Evolutionary conservation across 495 filamentous ascomycete genomes (phyloP).

Genomic region (Penicillium macrosclerotiorum): DNA sequence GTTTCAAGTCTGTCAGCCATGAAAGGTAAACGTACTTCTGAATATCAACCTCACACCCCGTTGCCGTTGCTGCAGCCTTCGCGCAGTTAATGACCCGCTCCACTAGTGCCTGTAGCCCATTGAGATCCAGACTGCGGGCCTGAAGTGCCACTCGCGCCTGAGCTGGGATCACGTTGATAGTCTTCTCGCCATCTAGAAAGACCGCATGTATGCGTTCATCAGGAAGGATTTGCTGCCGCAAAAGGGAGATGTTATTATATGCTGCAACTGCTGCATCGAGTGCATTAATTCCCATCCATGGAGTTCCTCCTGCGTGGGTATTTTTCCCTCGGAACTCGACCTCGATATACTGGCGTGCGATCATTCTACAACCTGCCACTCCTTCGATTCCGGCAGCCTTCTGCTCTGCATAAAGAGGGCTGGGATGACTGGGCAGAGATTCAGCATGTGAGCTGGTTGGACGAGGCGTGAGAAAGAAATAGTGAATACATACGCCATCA

Average conservation of each 20-base stretch:
- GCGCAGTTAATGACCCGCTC: background rate
- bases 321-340: slow-evolving; percentile 10
- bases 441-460: background rate
- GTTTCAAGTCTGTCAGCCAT: background rate
- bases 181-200: background rate
- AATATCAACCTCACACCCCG: background rate
- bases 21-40: background rate
- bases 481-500: background rate
- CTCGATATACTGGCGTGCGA: background rate
- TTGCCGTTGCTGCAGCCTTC: background rate
- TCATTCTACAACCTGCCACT: background rate
- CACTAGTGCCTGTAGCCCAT: background rate
- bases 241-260: slow-evolving; percentile 51
- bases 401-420: background rate
- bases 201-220: slow-evolving; percentile 34
- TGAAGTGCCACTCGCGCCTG: background rate
- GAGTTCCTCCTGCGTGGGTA: slow-evolving; percentile 48
- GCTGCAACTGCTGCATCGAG: slow-evolving; percentile 54
- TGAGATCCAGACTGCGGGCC: background rate
- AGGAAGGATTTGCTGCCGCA: slow-evolving; percentile 56
- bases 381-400: background rate
- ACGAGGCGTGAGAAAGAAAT: background rate
- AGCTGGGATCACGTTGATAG: background rate
- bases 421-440: background rate
- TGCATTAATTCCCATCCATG: slow-evolving; percentile 57